Evolutionary conservation across 2,329 filamentous ascomycete genomes (phyloP), one percentile per base, ranked within the genome.

Genomic region (Penicillium psychrosexuale): DNA sequence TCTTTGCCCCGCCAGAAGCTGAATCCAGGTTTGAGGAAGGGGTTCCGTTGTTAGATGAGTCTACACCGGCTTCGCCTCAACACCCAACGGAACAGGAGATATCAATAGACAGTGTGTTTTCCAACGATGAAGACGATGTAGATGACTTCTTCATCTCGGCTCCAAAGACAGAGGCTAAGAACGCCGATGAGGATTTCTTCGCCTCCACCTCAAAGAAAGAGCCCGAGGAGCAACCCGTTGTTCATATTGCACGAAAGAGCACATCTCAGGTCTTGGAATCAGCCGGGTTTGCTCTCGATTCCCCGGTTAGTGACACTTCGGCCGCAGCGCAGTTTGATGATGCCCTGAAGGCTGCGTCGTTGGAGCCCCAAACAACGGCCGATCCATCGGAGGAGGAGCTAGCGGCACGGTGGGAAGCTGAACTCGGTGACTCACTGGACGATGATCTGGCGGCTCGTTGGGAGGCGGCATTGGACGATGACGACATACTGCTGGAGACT

Each of bases 401-500:
- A 38, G 87, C 88, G 43, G 89, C 89, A 17, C 86, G 90, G 62
- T 96, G 93, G 90, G 84, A 90, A 60, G 88, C 89, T 44, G 89
- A 90, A 40, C 83, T 97, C 64, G 90, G 78, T 13, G 88, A 89
- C 46, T 54, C 62, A 3, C 60, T 63, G 3, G 73, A 82, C 17
- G 82, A 86, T 43, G 89, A 93, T 65, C 73, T 94, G 40, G 87
- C 88, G 88, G 92, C 60, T 85, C 91, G 57, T 68, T 82, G 70
- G 62, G 68, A 82, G 48, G 76, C 78, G 17, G 78, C 77, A 44
- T 78, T 85, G 13, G 66, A 70, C 45, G 85, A 89, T 43, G 92
- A 92, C 62, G 92, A 96, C 69, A 88, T 97, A 57, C 77, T 97
- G 9, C 87, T 96, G 7, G 91, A 92, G 54, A 79, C 81, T 4